These are phyloP conservation scores for Usnea hakonensis DNA, from an alignment of 495 filamentous ascomycete species.

Conservation along the genomic window DNA sequence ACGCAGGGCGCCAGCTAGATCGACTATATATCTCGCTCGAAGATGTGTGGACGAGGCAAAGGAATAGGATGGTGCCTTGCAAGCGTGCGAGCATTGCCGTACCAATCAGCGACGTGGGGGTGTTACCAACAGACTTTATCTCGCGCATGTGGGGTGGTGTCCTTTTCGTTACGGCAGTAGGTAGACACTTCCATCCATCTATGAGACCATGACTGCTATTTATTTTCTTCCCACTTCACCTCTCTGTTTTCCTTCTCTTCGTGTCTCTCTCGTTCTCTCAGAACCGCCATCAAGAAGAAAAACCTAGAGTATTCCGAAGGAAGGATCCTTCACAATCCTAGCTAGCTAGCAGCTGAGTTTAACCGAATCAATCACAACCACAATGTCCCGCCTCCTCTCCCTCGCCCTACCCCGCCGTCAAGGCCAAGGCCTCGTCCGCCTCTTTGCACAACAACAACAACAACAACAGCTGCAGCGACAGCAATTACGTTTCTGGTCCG, in stretches of 20 bases:
- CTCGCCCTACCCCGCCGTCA: constrained; percentile 18
- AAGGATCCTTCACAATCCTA: neutral
- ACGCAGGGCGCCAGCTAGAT: constrained; percentile 5
- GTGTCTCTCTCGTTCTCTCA: neutral
- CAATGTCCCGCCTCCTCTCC: constrained; percentile 18
- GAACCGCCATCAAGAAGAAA: neutral
- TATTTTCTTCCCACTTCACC: constrained; percentile 1
- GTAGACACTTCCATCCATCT: too few species aligned
- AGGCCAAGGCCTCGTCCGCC: constrained; percentile 8
- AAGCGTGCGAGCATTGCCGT: constrained; percentile 12
- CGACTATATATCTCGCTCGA: neutral
- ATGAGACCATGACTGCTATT: constrained; percentile 1
- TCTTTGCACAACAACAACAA: constrained; percentile 13
- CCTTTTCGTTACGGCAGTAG: neutral
- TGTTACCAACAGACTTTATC: neutral
- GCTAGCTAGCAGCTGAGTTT: too few species aligned
- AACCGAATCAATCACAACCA: constrained; percentile 4
- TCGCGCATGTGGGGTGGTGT: constrained; percentile 13
- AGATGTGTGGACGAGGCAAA: constrained; percentile 13
- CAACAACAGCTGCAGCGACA: constrained; percentile 3
- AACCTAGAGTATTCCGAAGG: too few species aligned
- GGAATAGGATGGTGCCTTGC: too few species aligned
- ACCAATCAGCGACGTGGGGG: constrained; percentile 16
- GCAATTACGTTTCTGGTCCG: constrained; percentile 15
- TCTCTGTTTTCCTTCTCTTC: neutral